phyloP scores from a whole-genome alignment of 2,329 filamentous ascomycete species.

The Akanthomyces dipterigenus region DNA sequence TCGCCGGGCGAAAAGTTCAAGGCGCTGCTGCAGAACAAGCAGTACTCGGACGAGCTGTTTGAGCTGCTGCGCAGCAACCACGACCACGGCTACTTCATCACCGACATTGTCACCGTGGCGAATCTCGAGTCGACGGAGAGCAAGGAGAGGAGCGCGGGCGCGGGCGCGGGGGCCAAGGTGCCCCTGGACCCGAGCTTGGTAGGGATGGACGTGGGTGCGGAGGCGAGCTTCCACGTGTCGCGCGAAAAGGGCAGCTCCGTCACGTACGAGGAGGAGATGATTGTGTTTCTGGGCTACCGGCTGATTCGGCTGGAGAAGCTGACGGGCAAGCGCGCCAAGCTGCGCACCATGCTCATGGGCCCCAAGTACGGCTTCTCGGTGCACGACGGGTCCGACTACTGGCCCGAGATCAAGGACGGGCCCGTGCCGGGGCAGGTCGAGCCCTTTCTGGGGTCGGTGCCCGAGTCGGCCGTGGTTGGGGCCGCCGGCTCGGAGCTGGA shows the following conservation, averaged over 20 bases:
- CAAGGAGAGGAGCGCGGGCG: slow-evolving; percentile 12
- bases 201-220: slow-evolving; percentile 16
- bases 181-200: slow-evolving; percentile 18
- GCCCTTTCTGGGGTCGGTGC: slow-evolving; percentile 15
- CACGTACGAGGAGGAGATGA: slow-evolving; percentile 22
- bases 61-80: slow-evolving; percentile 19
- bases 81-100: slow-evolving; percentile 23
- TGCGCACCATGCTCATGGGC: slow-evolving; percentile 36
- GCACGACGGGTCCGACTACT: slow-evolving; percentile 21
- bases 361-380: slow-evolving; percentile 29
- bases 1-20: slow-evolving; percentile 24
- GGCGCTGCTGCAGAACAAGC: slow-evolving; percentile 19
- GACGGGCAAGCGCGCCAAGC: slow-evolving; percentile 19
- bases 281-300: slow-evolving; percentile 23
- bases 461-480: not conserved
- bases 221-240: slow-evolving; percentile 15
- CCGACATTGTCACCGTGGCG: slow-evolving; percentile 22
- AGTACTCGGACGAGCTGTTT: slow-evolving; percentile 24
- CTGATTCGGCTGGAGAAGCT: slow-evolving; percentile 23
- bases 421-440: slow-evolving; percentile 19
- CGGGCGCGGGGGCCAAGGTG: slow-evolving; percentile 14
- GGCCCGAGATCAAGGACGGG: slow-evolving; percentile 21
- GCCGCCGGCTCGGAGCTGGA: not conserved
- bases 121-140: slow-evolving; percentile 20
- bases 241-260: slow-evolving; percentile 19